Evolutionary conservation across 805 yeast species (phyloP).

Genomic region (Kodamaea jinghongensis): DNA sequence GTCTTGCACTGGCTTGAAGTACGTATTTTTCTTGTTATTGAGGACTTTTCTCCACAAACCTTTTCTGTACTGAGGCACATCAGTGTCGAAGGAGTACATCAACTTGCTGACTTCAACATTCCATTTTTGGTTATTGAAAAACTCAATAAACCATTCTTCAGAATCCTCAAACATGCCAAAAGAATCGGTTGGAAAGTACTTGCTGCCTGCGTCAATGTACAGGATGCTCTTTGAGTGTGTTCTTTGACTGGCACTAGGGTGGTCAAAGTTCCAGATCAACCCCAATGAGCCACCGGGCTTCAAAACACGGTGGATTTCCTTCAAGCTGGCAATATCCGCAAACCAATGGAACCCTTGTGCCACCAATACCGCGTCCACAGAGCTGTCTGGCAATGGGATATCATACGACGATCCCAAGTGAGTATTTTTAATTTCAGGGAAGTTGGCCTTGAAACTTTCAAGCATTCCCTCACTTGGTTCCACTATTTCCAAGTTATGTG

Average conservation of each 20-base stretch:
- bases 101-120: constrained; percentile 31
- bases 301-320: constrained; percentile 51
- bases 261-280: constrained; percentile 59
- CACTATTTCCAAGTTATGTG: constrained; percentile 39
- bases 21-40: constrained; percentile 17
- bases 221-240: neutral
- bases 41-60: constrained; percentile 47
- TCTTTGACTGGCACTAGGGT: constrained; percentile 13
- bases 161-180: constrained; percentile 6
- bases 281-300: constrained; percentile 49
- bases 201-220: constrained; percentile 9
- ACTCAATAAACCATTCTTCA: constrained; percentile 13
- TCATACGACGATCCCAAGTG: constrained; percentile 43
- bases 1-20: constrained; percentile 31
- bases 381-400: constrained; percentile 43
- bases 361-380: constrained; percentile 48
- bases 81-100: constrained; percentile 34
- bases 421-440: constrained; percentile 37
- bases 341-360: constrained; percentile 74
- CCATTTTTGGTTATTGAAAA: constrained; percentile 32
- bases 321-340: constrained; percentile 45
- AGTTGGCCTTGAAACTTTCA: constrained; percentile 41
- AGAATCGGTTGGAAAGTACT: constrained; percentile 4
- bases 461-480: constrained; percentile 63
- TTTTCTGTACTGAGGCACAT: constrained; percentile 57